A percentile compares a stretch with the other conserved stretches of the same genome.
These are phyloP conservation scores for Cylindrotheca fusiformis DNA, from an alignment of 108 stramenopile species.

Conservation along the genomic window DNA sequence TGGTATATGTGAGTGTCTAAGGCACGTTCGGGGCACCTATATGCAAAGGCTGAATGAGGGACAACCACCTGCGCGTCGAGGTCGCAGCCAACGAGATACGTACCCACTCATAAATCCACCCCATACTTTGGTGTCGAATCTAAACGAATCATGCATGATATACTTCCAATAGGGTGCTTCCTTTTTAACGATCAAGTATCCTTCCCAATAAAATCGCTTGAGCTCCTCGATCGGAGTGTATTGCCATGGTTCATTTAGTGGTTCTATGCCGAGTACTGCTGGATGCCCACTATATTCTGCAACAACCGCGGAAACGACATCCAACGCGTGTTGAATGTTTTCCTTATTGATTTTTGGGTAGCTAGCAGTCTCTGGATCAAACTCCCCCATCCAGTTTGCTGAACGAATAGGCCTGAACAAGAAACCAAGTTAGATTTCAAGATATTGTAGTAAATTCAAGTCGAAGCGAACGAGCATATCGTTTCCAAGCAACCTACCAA, in stretches of 20 bases:
- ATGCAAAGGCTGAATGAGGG: not conserved
- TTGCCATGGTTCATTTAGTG: constrained; percentile 95
- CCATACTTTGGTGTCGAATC: constrained; percentile 85
- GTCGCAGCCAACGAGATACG: too few species aligned
- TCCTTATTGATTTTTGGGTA: constrained; percentile 73
- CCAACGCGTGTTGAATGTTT: constrained; percentile 78
- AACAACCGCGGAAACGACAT: constrained; percentile 73
- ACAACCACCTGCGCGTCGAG: not conserved
- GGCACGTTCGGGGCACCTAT: constrained; percentile 78
- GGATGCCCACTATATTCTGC: constrained; percentile 75
- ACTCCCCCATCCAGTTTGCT: constrained; percentile 88
- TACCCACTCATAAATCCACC: constrained; percentile 89
- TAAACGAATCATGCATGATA: constrained; percentile 94
- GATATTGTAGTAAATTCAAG: not conserved
- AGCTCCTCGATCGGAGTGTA: constrained; percentile 77
- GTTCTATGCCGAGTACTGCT: constrained; percentile 87
- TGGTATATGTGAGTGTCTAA: constrained; percentile 94
- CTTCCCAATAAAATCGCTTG: constrained; percentile 90
- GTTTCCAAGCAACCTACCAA: constrained; percentile 16
- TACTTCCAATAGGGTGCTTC: constrained; percentile 92
- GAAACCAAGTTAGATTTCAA: constrained; percentile 67
- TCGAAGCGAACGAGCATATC: not conserved
- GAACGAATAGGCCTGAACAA: constrained; percentile 83
- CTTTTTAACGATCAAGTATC: constrained; percentile 84
- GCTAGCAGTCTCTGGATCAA: constrained; percentile 54